Conservation (phyloP, 2,329 filamentous ascomycete species). For the Plectosphaerella plurivora region DNA sequence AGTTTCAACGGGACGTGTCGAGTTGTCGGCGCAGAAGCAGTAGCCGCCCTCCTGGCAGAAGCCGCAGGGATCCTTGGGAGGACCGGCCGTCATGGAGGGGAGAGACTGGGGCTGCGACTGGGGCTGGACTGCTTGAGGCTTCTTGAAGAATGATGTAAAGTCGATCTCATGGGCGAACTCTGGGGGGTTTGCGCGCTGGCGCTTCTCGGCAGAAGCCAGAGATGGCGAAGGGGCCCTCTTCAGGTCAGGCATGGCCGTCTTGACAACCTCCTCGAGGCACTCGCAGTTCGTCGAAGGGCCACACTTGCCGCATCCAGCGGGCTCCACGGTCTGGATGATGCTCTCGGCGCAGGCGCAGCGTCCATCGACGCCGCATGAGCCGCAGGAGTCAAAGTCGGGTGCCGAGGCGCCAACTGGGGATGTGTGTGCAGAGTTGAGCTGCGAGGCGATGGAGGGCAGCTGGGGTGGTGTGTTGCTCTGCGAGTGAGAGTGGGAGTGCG, state of each 20-base stretch:
- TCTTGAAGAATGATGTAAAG: constrained; percentile 63
- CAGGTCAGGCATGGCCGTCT: constrained; percentile 37
- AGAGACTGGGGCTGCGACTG: constrained; percentile 26
- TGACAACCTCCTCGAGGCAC: constrained; percentile 58
- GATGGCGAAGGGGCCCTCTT: constrained; percentile 38
- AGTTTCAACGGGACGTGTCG: constrained; percentile 18
- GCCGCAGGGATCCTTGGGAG: constrained; percentile 66
- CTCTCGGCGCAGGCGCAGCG: constrained; percentile 57
- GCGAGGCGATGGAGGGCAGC: constrained; percentile 49
- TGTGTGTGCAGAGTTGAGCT: constrained; percentile 53
- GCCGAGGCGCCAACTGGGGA: constrained; percentile 25
- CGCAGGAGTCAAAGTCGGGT: constrained; percentile 45
- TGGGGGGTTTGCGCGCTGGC: constrained; percentile 45
- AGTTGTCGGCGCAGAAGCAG: constrained; percentile 71
- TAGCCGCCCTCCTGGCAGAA: constrained; percentile 81
- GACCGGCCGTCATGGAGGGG: constrained; percentile 25
- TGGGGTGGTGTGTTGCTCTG: constrained; percentile 20
- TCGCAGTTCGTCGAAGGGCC: constrained; percentile 58
- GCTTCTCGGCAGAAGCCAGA: constrained; percentile 41
- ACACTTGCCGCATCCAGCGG: constrained; percentile 61
- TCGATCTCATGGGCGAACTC: constrained; percentile 64
- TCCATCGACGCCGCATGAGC: constrained; percentile 48
- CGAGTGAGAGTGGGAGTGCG: constrained; percentile 4
- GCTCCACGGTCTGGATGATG: constrained; percentile 41
- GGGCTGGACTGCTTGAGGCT: constrained; percentile 23